Base-by-base conservation (phyloP, 2,329 filamentous ascomycete genomes). In the Phialemonium atrogriseum region DNA sequence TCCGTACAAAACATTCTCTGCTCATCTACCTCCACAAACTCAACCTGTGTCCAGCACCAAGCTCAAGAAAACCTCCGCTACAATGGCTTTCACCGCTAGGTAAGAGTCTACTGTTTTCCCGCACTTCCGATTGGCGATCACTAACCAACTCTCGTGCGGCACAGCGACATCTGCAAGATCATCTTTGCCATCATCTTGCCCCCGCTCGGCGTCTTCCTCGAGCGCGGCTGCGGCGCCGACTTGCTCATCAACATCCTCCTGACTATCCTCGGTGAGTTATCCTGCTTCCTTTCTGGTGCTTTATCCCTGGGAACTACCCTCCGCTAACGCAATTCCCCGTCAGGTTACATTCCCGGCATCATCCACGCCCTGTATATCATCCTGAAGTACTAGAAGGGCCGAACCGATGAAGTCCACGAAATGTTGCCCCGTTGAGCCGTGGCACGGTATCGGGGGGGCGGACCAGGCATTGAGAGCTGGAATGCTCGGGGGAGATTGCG, bases 291-390 rank as follows among this genome's bases (percentile, higher is more conserved):
- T n/a, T n/a, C n/a, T n/a, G n/a, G n/a, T n/a, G n/a, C n/a, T n/a
- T n/a, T n/a, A n/a, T n/a, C n/a, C n/a, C n/a, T n/a, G n/a, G n/a
- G n/a, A n/a, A n/a, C n/a, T n/a, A n/a, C n/a, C n/a, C n/a, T n/a
- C n/a, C n/a, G n/a, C n/a, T n/a, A n/a, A n/a, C n/a, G n/a, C n/a
- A n/a, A n/a, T n/a, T n/a, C 3, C 14, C 7, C 4, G 2, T 10
- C 32, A 67, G 64, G 64, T 53, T 70, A 70, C 55, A 72, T 88
- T 51, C 82, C 81, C 43, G 84, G 86, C 60, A 88, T 94, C 66
- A 85, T 94, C 59, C 87, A 94, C 69, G 87, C 87, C 40, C 65
- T 94, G 67, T 94, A 91, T 73, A 88, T 94, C 53, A 91, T 94
- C 48, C 70, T 91, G 51, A 91, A 89, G 64, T 89, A 87, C 58